Conservation (phyloP, 495 filamentous ascomycete species). For the Sphaerosporella brunnea region DNA sequence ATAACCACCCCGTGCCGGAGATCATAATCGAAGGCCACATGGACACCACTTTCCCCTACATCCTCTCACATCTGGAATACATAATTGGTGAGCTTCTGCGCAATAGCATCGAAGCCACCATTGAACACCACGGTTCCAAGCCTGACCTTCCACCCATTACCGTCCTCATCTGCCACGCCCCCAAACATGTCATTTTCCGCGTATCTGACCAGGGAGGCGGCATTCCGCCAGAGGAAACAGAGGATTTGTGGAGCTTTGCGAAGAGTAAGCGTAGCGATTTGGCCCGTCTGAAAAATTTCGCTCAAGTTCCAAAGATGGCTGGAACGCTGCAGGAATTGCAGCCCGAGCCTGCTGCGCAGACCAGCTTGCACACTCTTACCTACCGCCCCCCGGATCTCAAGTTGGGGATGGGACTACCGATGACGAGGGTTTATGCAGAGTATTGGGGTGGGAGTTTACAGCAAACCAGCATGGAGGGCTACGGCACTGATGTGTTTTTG, state of each 20-base stretch:
- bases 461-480: slow-evolving; percentile 84
- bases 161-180: slow-evolving; percentile 83
- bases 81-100: slow-evolving; percentile 89
- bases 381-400: slow-evolving; percentile 71
- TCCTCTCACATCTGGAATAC: slow-evolving; percentile 88
- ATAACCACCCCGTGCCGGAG: slow-evolving; percentile 50
- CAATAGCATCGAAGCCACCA: slow-evolving; percentile 83
- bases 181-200: slow-evolving; percentile 89
- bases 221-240: slow-evolving; percentile 65
- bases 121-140: slow-evolving; percentile 43
- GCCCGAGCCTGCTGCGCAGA: neutral
- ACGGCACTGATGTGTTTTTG: slow-evolving; percentile 92
- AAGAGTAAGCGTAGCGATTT: slow-evolving; percentile 59
- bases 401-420: slow-evolving; percentile 82
- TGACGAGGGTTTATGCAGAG: slow-evolving; percentile 90
- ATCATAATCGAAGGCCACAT: slow-evolving; percentile 76
- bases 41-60: slow-evolving; percentile 86
- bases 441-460: slow-evolving; percentile 95
- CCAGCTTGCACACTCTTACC: slow-evolving; percentile 57
- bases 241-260: slow-evolving; percentile 87
- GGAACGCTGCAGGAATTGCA: slow-evolving; percentile 83
- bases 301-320: slow-evolving; percentile 75
- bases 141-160: slow-evolving; percentile 52
- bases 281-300: slow-evolving; percentile 59
- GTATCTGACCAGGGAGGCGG: slow-evolving; percentile 92